phyloP scores from a whole-genome alignment of 1,284 basidiomycete genomes.

The Ustilago shanxiensis region DNA sequence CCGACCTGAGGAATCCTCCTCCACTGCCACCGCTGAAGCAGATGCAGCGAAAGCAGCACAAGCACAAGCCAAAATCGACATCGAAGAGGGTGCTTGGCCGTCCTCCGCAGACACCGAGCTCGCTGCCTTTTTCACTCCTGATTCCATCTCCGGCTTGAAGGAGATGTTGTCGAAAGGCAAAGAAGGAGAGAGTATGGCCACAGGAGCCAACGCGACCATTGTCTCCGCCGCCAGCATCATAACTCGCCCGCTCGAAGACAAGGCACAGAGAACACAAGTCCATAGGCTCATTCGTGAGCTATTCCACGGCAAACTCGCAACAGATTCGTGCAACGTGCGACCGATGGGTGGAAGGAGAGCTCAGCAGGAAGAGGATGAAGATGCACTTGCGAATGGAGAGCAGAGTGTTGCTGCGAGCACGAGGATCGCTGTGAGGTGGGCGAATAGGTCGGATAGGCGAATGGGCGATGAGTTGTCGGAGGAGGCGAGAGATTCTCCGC shows the following conservation, averaged over 20 bases:
- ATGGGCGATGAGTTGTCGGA: constrained; percentile 71
- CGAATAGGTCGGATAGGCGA: constrained; percentile 68
- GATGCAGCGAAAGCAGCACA: constrained; percentile 3
- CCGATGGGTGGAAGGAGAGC: constrained; percentile 17
- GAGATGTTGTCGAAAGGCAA: constrained; percentile 31
- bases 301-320: constrained; percentile 86
- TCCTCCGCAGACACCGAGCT: constrained; percentile 34
- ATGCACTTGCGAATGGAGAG: constrained; percentile 31
- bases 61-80: background rate
- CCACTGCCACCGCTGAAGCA: background rate
- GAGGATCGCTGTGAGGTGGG: constrained; percentile 81
- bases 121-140: constrained; percentile 23
- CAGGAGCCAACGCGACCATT: constrained; percentile 37
- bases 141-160: constrained; percentile 26
- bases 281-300: constrained; percentile 85
- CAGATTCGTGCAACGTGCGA: constrained; percentile 73
- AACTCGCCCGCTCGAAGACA: constrained; percentile 82
- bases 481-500: constrained; percentile 72
- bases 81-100: constrained; percentile 31
- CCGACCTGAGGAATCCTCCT: constrained; percentile 1
- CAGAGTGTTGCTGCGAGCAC: constrained; percentile 66
- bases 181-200: constrained; percentile 28
- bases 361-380: constrained; percentile 35
- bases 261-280: constrained; percentile 82
- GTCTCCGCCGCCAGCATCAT: constrained; percentile 35